These are phyloP conservation scores for Lentinula detonsa DNA, from an alignment of 768 basidiomycete species.

Conservation along the genomic window DNA sequence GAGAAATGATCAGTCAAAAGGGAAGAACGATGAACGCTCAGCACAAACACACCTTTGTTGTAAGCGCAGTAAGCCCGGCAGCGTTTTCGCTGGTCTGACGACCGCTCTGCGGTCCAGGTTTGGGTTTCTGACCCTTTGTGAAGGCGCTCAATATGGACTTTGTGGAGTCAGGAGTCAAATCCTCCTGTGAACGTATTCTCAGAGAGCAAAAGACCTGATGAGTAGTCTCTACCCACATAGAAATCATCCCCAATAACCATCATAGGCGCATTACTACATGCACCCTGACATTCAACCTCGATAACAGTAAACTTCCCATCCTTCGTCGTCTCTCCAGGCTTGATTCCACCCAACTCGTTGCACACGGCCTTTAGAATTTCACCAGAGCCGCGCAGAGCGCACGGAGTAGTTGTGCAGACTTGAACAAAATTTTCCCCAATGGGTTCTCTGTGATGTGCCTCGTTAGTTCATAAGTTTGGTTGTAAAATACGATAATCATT, in stretches of 20 bases:
- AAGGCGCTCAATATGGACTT: conserved; percentile 78
- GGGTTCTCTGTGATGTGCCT: conserved; percentile 58
- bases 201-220: not conserved
- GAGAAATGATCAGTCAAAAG: conserved; percentile 3
- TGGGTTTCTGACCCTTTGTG: conserved; percentile 77
- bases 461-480: not conserved
- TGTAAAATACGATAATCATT: not conserved
- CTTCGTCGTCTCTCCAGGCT: conserved; percentile 87
- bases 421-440: conserved; percentile 94
- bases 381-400: conserved; percentile 90
- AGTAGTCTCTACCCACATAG: conserved; percentile 54
- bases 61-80: conserved; percentile 78
- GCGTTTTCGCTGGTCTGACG: conserved; percentile 90
- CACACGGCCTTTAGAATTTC: conserved; percentile 85
- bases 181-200: conserved; percentile 51
- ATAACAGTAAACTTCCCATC: conserved; percentile 97
- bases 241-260: conserved; percentile 94
- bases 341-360: conserved; percentile 74
- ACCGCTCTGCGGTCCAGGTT: conserved; percentile 89
- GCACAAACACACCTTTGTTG: conserved; percentile 50
- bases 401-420: conserved; percentile 98
- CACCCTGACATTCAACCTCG: conserved; percentile 98
- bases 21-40: not conserved
- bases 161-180: conserved; percentile 71
- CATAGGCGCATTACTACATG: conserved; percentile 98